Conservation (phyloP, 257 asterid genomes). For the Cordia subcordata region DNA sequence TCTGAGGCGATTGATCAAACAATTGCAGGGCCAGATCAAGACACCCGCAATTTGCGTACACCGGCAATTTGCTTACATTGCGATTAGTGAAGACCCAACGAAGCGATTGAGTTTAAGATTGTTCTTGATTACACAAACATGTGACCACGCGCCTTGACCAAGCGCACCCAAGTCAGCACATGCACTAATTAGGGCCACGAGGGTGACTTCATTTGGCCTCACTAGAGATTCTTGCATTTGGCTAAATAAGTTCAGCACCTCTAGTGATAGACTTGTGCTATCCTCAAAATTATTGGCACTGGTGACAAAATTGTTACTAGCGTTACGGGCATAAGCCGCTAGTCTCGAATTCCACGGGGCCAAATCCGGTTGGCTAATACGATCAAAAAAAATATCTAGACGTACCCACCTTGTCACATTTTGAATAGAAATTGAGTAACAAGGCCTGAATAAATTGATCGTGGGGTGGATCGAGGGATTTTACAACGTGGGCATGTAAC, state of each 20-base stretch:
- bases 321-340: conserved; percentile 48
- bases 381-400: conserved; percentile 51
- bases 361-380: conserved; percentile 49
- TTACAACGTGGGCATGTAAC: conserved; percentile 61
- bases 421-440: conserved; percentile 61
- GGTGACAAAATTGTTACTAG: conserved; percentile 8
- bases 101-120: conserved; percentile 38
- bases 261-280: conserved; percentile 28
- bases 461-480: conserved; percentile 41
- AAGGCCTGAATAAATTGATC: conserved; percentile 68
- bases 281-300: conserved; percentile 18
- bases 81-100: conserved; percentile 50
- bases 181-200: conserved; percentile 49
- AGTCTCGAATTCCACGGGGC: conserved; percentile 72
- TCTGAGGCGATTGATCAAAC: conserved; percentile 37
- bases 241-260: conserved; percentile 52
- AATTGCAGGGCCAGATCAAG: conserved; percentile 44
- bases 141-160: conserved; percentile 60
- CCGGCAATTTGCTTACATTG: conserved; percentile 56
- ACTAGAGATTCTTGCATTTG: conserved; percentile 46
- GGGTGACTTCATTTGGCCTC: conserved; percentile 50
- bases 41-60: too few relatives aligned
- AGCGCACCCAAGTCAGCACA: conserved; percentile 63
- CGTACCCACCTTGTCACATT: conserved; percentile 40
- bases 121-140: conserved; percentile 35